These are phyloP conservation scores for Wickerhamiella qilinensis DNA, from an alignment of 805 yeast species.

Conservation along the genomic window DNA sequence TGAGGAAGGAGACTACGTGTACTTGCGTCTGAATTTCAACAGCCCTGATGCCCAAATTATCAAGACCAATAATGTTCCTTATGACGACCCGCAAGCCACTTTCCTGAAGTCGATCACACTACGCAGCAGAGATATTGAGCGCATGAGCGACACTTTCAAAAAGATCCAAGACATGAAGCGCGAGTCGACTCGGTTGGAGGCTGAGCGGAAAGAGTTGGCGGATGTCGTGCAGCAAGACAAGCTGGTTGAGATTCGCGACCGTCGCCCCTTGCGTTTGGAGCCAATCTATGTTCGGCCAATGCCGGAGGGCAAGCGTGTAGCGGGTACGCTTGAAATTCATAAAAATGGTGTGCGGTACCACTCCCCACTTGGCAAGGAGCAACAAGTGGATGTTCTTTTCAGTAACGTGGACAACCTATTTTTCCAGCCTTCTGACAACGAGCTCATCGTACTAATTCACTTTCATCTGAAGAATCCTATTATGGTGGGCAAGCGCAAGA, in stretches of 20 bases:
- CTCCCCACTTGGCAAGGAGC: constrained; percentile 70
- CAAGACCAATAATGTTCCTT: constrained; percentile 70
- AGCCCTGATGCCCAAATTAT: constrained; percentile 76
- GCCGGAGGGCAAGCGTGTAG: constrained; percentile 91
- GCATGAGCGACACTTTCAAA: constrained; percentile 79
- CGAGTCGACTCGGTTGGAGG: constrained; percentile 77
- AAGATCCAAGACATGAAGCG: constrained; percentile 85
- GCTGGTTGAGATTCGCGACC: constrained; percentile 63
- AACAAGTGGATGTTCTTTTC: constrained; percentile 72
- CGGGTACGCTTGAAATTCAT: constrained; percentile 81
- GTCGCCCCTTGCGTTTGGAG: constrained; percentile 75
- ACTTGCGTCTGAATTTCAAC: constrained; percentile 76
- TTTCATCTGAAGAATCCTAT: constrained; percentile 85
- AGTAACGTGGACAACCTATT: constrained; percentile 84
- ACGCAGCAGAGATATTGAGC: constrained; percentile 77
- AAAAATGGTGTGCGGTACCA: constrained; percentile 93
- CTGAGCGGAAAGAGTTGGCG: constrained; percentile 78
- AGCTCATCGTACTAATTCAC: constrained; percentile 80
- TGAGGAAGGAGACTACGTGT: constrained; percentile 92
- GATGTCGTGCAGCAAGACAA: constrained; percentile 90
- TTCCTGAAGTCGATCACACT: constrained; percentile 76
- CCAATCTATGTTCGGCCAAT: constrained; percentile 85
- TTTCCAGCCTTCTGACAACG: constrained; percentile 93
- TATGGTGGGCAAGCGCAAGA: constrained; percentile 89
- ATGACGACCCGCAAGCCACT: constrained; percentile 77